Base-by-base conservation (phyloP, 129 eudicot genomes). In the Smallanthus sonchifolius region DNA sequence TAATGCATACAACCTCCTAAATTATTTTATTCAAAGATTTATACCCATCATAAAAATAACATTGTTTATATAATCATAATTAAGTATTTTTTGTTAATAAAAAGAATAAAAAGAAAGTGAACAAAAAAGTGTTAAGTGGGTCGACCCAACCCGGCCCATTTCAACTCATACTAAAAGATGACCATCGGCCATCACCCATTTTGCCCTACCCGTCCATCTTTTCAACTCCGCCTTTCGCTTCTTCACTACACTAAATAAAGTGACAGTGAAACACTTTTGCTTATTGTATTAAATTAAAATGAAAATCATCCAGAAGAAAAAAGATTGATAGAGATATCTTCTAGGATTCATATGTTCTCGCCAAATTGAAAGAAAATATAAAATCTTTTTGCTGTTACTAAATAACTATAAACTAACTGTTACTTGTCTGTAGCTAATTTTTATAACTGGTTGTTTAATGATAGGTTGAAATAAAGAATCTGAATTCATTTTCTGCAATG, bases 391-490 rank as follows among this genome's bases (percentile, higher is more conserved):
- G 40, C 17, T 40, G 2, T 37, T 66, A 2, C 7, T 30, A 30
- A 10, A 13, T 15, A 15, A 44, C 16, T 36, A 19, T 42, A 51
- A 64, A 62, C 34, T 37, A 36, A 69, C 42, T 5, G 11, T 70
- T 69, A 5, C 70, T 37, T 82, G 19, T 42, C 67, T 76, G 57
- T 28, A 47, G 66, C 77, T 80, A n/a, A 77, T 66, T 43, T 49
- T 36, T 77, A 8, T 75, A 34, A 2, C 24, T 34, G 11, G 28
- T 62, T 28, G 60, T 49, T 38, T 43, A 55, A 45, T 49, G 70
- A 75, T 86, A 94, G 98, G 98, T 94, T 17, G 98, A 94, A 72
- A 85, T 94, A 77, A 94, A 94, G 85, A 94, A 94, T 74, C 71
- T 94, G 81, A 94, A 94, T 80, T 88, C 98, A 44, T 94, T 94